Percentiles rank a stretch among this genome's conserved stretches.
Conservation (phyloP, 768 basidiomycete species). For the Macrocybe gigantea region DNA sequence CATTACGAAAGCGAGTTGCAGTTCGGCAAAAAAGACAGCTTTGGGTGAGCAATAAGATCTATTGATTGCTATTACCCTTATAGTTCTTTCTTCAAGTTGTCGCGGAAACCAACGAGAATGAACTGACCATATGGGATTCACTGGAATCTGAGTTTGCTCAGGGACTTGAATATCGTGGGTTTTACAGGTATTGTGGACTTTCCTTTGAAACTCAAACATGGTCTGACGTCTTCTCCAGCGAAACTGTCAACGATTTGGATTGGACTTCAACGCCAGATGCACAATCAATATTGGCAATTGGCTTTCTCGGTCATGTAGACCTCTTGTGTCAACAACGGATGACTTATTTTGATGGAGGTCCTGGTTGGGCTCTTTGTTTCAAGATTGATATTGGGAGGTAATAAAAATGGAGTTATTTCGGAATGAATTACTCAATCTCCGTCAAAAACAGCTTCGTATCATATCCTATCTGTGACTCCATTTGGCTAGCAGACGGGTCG, state of each 20-base stretch:
- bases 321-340: constrained; percentile 91
- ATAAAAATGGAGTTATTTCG: constrained; percentile 49
- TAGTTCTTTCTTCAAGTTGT: constrained; percentile 44
- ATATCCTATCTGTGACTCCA: constrained; percentile 79
- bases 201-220: background rate
- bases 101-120: constrained; percentile 52
- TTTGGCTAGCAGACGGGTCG: constrained; percentile 83
- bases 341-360: constrained; percentile 82
- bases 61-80: constrained; percentile 1
- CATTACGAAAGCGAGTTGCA: constrained; percentile 74
- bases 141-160: constrained; percentile 90
- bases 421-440: constrained; percentile 1
- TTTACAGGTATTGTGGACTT: constrained; percentile 44
- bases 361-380: constrained; percentile 53
- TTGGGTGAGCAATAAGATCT: constrained; percentile 48
- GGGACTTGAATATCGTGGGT: constrained; percentile 71
- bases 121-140: constrained; percentile 95
- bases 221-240: constrained; percentile 20
- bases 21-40: constrained; percentile 88
- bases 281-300: constrained; percentile 88
- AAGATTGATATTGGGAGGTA: constrained; percentile 62
- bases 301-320: constrained; percentile 72
- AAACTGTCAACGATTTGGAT: constrained; percentile 77
- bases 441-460: constrained; percentile 57
- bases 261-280: constrained; percentile 90